Evolutionary conservation across 2,329 filamentous ascomycete genomes (phyloP).

Genomic region (Penicillium sp.): DNA sequence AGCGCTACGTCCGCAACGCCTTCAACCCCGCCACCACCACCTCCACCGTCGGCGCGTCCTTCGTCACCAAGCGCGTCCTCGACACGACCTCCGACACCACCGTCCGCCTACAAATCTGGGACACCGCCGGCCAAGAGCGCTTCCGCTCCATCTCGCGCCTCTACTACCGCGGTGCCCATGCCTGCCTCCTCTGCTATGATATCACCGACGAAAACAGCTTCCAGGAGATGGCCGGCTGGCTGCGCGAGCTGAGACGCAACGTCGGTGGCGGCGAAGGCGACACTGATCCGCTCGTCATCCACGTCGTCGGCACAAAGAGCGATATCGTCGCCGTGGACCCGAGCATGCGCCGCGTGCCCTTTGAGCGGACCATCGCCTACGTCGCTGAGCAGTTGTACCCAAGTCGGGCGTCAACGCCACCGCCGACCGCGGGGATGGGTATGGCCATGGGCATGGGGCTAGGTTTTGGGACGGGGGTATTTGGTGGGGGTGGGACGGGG

Average conservation of each 20-base stretch:
- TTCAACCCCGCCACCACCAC: conserved; percentile 46
- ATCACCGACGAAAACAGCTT: conserved; percentile 87
- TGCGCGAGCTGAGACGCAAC: conserved; percentile 79
- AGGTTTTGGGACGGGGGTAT: conserved; percentile 11
- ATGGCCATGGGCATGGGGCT: conserved; percentile 27
- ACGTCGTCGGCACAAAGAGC: conserved; percentile 93
- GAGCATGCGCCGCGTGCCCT: conserved; percentile 76
- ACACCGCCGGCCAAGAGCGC: conserved; percentile 92
- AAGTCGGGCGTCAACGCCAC: conserved; percentile 65
- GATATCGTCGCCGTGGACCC: conserved; percentile 89
- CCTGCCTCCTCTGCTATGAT: conserved; percentile 91
- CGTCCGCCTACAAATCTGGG: conserved; percentile 94
- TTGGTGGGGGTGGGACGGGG: conserved; percentile 1
- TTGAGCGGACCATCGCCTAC: conserved; percentile 94
- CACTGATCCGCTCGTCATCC: conserved; percentile 72
- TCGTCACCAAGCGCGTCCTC: conserved; percentile 75
- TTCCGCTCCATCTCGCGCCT: conserved; percentile 93
- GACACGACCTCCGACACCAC: conserved; percentile 83
- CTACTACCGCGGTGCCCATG: conserved; percentile 95
- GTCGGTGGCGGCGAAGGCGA: conserved; percentile 54
- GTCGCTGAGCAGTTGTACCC: conserved; percentile 89
- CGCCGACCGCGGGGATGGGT: conserved; percentile 58
- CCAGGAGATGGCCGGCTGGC: conserved; percentile 88
- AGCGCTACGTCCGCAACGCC: conserved; percentile 51
- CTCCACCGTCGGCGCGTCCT: conserved; percentile 78